Base-by-base conservation (phyloP, 1,139 yeast genomes). In the Kodamaea sp. region DNA sequence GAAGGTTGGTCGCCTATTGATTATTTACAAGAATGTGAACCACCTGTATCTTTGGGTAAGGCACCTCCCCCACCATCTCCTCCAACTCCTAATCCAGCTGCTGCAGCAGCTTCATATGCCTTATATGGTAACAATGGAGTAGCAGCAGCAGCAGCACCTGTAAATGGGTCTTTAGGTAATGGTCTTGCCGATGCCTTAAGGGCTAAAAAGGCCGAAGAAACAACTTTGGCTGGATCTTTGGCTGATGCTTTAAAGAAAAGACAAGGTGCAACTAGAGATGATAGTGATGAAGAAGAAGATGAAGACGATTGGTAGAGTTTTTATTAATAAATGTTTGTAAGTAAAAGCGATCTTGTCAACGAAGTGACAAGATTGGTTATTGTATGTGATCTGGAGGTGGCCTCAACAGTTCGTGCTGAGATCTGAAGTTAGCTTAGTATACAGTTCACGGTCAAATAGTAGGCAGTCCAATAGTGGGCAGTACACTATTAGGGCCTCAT, bases 1-100 rank as follows among this genome's bases (percentile, higher is more conserved):
- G 95, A 90, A 61, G 99, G 98, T 3, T 94, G 98, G 98, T 92
- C 95, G 8, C 99, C 99, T 8, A 84, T 94, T 26, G 86, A 94
- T 15, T 94, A 90, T 58, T 79, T 92, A 54, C 81, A 79, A 39
- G 85, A 83, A 53, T 77, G 77, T 58, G 74, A 60, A 9, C 73
- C 75, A 20, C 79, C 76, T 11, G 61, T 64, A 2, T 49, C 54
- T 29, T 46, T 53, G 8, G 46, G 53, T 26, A 48, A 45, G 5
- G 37, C 46, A 7, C 44, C 49, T 8, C 50, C 60, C 5, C 51
- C 64, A 1, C 66, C 78, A 8, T 52, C 65, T 2, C 44, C 58
- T 2, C 44, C 49, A 20, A 36, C 55, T 9, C 32, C 48, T 22
- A 23, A 54, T 58, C 8, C 44, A 10, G 25, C 40, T 6, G 8